Evolutionary conservation across 2,329 filamentous ascomycete species (phyloP), one percentile per base, ranked within the genome.

Genomic region (Hymenoscyphus albidus): DNA sequence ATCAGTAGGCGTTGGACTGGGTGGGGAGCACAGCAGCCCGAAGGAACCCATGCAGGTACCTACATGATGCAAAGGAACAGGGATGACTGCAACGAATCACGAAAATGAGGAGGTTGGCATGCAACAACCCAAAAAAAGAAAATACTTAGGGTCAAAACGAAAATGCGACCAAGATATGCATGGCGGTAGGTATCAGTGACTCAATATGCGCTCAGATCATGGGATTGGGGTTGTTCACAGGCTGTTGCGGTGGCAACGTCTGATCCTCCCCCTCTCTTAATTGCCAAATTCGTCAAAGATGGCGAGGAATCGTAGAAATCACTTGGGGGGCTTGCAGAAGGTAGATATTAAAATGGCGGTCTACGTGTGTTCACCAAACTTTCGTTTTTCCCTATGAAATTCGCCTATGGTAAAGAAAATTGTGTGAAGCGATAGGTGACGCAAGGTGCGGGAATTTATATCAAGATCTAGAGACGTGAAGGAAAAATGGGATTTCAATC

Each of bases 151-250:
- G 3, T 48, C 22, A 42, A 56, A 64, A 61, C 58, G 57, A 7
- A 13, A 64, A 65, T 62, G 48, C 57, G 59, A 64, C 58, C 9
- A 27, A 61, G 57, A 65, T 65, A 65, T 69, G 65, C 67, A 65
- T 10, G n/a, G 35, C 58, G 57, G 57, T 42, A 58, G 48, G 40
- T 57, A 14, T 31, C 65, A 63, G 66, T 67, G 64, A 65, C 62
- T 70, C 63, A 69, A 60, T n/a, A 44, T 35, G 40, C 9, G 16
- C 56, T 32, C 35, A 5, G 39, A n/a, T 38, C 14, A 44, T 44
- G 10, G 40, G 16, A n/a, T 18, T 62, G 32, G 40, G 10, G 18
- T 42, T 66, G 58, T 56, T 67, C 54, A 65, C 64, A 64, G 63
- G 61, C 39, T 51, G 61, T 57, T 61, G 61, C 65, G 61, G 57